Base-by-base conservation (phyloP, 139 green algal genomes). In the Chlamydomonas schloesseri region DNA sequence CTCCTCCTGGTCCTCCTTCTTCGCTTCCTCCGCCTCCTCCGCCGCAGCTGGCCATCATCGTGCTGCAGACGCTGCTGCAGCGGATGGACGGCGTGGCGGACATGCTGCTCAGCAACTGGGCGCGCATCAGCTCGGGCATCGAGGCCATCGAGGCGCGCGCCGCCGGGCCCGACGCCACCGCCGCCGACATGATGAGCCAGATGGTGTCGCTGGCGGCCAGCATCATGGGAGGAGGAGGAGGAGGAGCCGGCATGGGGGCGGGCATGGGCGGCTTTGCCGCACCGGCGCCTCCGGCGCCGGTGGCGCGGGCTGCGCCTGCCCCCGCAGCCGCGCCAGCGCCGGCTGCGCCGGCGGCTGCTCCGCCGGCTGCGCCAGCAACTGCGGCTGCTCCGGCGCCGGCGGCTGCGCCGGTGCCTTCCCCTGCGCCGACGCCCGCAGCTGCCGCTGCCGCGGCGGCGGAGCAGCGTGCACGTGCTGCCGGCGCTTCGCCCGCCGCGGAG, bases 51-150 rank as follows among this genome's bases (percentile, higher is more conserved):
- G 76, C 76, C 37, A 42, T 83, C 60, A 28, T 33, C 36, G 37
- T 83, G 36, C 76, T 83, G n/a, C 76, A 73, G 37, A 72, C 76
- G 60, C 76, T 83, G 62, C 60, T 83, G 76, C 15, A 28, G 31
- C 60, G 76, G 65, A 60, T 83, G 76, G 76, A 83, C 37, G 60
- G 60, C 28, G 60, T 83, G 37, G 76, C 76, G 17, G 73, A n/a
- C 36, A 62, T 60, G 60, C 60, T 83, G 60, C 37, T 83, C 0
- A 13, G 60, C 36, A 83, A 83, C 62, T 83, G 76, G 76, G 26
- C 26, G 14, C 60, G 60, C 62, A 73, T 83, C 62, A 73, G 58
- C 28, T 36, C 36, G 60, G 28, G 62, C 23, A 31, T 83, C 13
- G 60, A 83, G 62, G 24, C 73, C 60, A 24, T 50, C 42, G 42